phyloP scores from a whole-genome alignment of 2,329 filamentous ascomycete species.

The Cercospora berteroae region DNA sequence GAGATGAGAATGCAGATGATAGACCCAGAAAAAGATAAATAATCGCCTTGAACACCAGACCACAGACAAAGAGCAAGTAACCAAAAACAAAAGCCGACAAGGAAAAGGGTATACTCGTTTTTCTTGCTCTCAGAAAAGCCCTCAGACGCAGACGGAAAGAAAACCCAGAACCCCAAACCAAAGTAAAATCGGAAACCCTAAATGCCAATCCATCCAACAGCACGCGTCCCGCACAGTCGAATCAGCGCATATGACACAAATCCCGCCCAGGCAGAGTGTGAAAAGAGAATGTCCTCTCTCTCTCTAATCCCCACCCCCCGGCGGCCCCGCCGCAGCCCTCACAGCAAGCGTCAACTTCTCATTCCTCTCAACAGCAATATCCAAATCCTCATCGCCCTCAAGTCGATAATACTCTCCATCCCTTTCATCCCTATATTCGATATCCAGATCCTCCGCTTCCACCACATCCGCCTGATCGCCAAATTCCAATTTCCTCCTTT shows the following conservation, averaged over 20 bases:
- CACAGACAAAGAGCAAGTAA: not conserved
- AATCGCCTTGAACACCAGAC: not conserved
- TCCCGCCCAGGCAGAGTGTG: not conserved
- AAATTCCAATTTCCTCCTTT: constrained; percentile 71
- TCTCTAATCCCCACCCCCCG: not conserved
- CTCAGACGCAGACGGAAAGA: not conserved
- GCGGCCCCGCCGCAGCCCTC: constrained; percentile 23
- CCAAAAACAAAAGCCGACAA: not conserved
- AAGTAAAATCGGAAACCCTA: not conserved
- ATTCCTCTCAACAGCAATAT: constrained; percentile 76
- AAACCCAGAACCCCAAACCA: not conserved
- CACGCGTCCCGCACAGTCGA: not conserved
- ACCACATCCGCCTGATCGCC: constrained; percentile 30
- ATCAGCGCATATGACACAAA: not conserved
- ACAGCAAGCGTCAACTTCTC: constrained; percentile 74
- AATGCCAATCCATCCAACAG: not conserved
- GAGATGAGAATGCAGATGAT: not conserved
- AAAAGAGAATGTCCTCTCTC: not conserved
- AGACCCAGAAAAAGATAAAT: not conserved
- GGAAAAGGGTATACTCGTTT: not conserved
- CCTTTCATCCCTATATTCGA: constrained; percentile 83
- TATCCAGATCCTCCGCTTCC: constrained; percentile 58
- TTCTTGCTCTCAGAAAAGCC: not conserved
- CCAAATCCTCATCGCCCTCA: constrained; percentile 76
- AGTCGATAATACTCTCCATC: constrained; percentile 72